Evolutionary conservation across 1,139 yeast genomes (phyloP).

Genomic region (Zhuliangozyma parablackwelliae): DNA sequence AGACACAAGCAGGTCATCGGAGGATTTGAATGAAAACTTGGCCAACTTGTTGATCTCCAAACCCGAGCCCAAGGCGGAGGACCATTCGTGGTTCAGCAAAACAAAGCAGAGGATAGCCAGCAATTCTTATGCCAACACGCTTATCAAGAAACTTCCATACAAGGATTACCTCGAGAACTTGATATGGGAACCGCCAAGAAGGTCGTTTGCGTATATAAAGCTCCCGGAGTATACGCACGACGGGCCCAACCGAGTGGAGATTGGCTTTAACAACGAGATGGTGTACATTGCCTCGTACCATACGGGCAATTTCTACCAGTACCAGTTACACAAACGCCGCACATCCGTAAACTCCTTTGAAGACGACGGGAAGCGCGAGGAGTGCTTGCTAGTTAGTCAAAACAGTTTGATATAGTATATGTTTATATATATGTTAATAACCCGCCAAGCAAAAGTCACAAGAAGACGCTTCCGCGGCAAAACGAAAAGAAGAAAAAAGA

Average conservation of each 20-base stretch:
- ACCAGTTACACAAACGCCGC: constrained; percentile 24
- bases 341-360: constrained; percentile 4
- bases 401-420: constrained; percentile 12
- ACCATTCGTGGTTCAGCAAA: constrained; percentile 12
- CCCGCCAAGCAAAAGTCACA: background rate
- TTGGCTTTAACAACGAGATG: constrained; percentile 34
- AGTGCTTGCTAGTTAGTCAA: constrained; percentile 28
- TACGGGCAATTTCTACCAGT: constrained; percentile 38
- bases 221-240: constrained; percentile 27
- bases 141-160: constrained; percentile 40
- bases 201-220: constrained; percentile 42
- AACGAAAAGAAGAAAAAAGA: too few relatives aligned
- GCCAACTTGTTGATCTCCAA: constrained; percentile 38
- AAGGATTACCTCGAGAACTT: constrained; percentile 39
- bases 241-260: constrained; percentile 23
- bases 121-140: constrained; percentile 34
- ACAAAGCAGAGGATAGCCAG: constrained; percentile 24
- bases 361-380: constrained; percentile 23
- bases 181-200: constrained; percentile 42
- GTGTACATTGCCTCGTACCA: constrained; percentile 38
- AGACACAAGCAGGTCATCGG: constrained; percentile 14
- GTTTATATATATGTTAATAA: background rate
- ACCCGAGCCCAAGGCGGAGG: constrained; percentile 9
- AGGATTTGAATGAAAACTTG: constrained; percentile 40
- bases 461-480: too few relatives aligned